These are phyloP conservation scores for Saccharomyces paradoxus DNA, from an alignment of 805 yeast genomes.

Conservation along the genomic window DNA sequence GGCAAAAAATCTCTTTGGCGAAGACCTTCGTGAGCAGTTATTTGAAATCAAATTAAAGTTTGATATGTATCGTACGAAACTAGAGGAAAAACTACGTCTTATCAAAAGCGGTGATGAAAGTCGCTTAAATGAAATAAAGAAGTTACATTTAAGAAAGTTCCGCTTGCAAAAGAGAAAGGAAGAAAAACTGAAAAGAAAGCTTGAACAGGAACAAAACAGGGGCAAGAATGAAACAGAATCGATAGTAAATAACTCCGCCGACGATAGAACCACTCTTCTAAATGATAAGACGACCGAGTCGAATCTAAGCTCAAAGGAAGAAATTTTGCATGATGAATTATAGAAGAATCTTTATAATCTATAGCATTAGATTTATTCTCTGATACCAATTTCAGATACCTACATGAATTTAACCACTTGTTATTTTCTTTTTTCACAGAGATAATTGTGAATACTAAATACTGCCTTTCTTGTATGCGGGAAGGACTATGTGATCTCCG, in stretches of 20 bases:
- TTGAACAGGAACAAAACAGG: slow-evolving; percentile 4
- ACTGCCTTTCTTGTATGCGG: neutral
- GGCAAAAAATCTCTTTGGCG: slow-evolving; percentile 16
- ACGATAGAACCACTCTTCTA: neutral
- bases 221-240: neutral
- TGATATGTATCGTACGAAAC: slow-evolving; percentile 12
- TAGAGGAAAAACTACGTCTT: slow-evolving; percentile 10
- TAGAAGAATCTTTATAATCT: neutral
- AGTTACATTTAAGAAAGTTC: slow-evolving; percentile 17
- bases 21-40: slow-evolving; percentile 24
- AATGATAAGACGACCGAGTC: neutral
- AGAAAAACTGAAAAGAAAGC: slow-evolving; percentile 11
- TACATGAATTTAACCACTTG: neutral
- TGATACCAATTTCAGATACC: neutral
- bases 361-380: neutral
- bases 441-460: neutral
- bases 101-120: slow-evolving; percentile 21
- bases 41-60: slow-evolving; percentile 27
- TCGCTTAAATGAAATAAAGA: slow-evolving; percentile 27
- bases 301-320: neutral
- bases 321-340: neutral
- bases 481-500: neutral
- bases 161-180: slow-evolving; percentile 24
- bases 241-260: neutral
- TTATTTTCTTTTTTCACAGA: neutral